Conservation (phyloP, 345 rosid genomes). For the Melastoma malabathricum region DNA sequence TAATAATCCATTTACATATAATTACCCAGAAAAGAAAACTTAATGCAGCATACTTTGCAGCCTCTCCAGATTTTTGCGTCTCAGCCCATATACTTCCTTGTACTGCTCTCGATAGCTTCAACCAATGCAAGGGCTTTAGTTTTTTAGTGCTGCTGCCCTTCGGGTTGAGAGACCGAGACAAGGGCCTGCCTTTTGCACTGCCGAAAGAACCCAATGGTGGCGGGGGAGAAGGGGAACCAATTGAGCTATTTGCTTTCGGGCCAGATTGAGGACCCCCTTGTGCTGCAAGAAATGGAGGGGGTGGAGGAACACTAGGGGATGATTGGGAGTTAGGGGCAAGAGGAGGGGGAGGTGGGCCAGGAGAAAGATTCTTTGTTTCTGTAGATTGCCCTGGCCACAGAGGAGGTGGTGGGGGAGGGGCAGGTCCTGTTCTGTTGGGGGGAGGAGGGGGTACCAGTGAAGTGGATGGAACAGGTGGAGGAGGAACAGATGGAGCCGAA, state of each 20-base stretch:
- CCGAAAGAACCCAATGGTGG: constrained; percentile 42
- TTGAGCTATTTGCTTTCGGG: neutral
- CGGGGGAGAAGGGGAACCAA: constrained; percentile 32
- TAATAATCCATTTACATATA: too few relatives aligned
- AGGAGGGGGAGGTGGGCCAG: constrained; percentile 13
- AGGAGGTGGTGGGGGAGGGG: constrained; percentile 37
- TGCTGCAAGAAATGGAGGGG: constrained; percentile 32
- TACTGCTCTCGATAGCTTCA: constrained; percentile 83
- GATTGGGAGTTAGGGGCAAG: constrained; percentile 12
- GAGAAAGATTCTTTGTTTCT: constrained; percentile 15
- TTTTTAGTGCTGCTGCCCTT: constrained; percentile 53
- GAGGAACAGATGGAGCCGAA: too few relatives aligned
- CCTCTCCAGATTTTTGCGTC: constrained; percentile 75
- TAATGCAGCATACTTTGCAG: constrained; percentile 46
- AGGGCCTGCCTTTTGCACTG: constrained; percentile 39
- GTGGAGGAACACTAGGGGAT: constrained; percentile 21
- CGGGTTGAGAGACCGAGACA: constrained; percentile 48
- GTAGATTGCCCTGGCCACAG: constrained; percentile 11
- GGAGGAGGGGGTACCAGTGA: constrained; percentile 15
- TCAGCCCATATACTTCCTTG: constrained; percentile 99
- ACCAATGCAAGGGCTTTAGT: constrained; percentile 94
- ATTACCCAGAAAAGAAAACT: neutral
- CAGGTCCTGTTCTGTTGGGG: constrained; percentile 14
- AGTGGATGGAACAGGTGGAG: constrained; percentile 17
- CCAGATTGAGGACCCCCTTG: constrained; percentile 11